A percentile compares a stretch with the other conserved stretches of the same genome.
These are phyloP conservation scores for Trichoderma arundinaceum DNA, from an alignment of 2,329 filamentous ascomycete genomes.

Conservation along the genomic window DNA sequence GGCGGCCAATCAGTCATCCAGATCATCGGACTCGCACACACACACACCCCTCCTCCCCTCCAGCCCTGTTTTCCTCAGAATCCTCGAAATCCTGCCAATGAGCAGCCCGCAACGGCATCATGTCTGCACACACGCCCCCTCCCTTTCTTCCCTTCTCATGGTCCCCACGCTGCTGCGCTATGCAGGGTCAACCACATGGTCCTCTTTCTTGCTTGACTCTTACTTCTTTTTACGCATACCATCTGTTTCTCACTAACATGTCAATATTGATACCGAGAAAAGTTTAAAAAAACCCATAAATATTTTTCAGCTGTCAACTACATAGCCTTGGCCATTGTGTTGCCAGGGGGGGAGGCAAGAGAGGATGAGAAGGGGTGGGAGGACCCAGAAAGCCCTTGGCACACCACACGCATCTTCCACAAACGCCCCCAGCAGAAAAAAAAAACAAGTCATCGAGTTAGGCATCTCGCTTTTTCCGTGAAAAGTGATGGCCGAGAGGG, in stretches of 20 bases:
- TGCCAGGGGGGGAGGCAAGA: neutral
- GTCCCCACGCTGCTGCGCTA: too few relatives aligned
- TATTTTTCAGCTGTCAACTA: conserved; percentile 2
- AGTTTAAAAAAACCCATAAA: neutral
- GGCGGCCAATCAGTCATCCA: conserved; percentile 25
- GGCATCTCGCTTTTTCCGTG: conserved; percentile 20
- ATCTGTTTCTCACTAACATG: neutral
- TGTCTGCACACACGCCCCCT: neutral
- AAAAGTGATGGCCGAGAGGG: conserved; percentile 25
- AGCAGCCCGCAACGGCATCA: neutral
- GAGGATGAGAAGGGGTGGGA: too few relatives aligned
- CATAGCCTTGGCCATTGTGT: neutral
- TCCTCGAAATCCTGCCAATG: conserved; percentile 14
- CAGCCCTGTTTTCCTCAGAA: conserved; percentile 11
- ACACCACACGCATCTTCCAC: neutral
- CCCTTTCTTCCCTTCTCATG: too few relatives aligned
- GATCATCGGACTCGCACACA: conserved; percentile 18
- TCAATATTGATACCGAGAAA: neutral
- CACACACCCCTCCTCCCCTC: neutral
- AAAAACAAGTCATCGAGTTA: conserved; percentile 12
- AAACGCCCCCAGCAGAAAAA: neutral
- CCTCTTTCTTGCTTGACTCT: neutral
- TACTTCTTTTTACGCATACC: neutral
- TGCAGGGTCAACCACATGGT: neutral
- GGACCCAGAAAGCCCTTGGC: neutral